phyloP scores from a whole-genome alignment of 371 early-diverging fungal genomes.

The Mitosporidium daphniae region DNA sequence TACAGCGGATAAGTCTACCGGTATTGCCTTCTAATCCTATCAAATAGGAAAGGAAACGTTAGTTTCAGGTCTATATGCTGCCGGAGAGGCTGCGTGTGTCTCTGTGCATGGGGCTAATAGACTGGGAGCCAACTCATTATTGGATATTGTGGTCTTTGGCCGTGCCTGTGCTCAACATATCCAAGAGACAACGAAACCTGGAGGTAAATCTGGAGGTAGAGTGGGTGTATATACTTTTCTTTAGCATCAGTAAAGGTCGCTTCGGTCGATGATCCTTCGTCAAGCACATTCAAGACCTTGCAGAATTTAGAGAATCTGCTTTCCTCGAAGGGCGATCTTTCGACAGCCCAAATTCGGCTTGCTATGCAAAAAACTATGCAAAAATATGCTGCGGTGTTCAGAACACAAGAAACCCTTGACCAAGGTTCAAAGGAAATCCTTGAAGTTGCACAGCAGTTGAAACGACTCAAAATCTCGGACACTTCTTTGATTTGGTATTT shows the following conservation, averaged over 20 bases:
- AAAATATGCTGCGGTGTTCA: constrained; percentile 73
- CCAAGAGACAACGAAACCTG: constrained; percentile 39
- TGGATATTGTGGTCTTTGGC: constrained; percentile 20
- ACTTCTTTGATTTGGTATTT: constrained; percentile 77
- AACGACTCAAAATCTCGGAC: constrained; percentile 50
- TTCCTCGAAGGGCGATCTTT: constrained; percentile 26
- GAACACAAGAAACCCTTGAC: constrained; percentile 50
- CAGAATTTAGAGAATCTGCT: constrained; percentile 64
- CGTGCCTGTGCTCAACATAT: constrained; percentile 66
- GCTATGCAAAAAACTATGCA: constrained; percentile 91
- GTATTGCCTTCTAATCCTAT: constrained; percentile 1
- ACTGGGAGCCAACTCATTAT: constrained; percentile 17
- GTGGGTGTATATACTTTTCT: no score
- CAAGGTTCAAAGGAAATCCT: constrained; percentile 40
- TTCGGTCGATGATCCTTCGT: no score
- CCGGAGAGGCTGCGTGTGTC: no score
- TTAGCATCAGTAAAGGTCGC: no score
- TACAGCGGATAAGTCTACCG: no score
- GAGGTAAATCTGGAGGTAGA: no score
- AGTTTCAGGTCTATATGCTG: no score
- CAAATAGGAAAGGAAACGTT: no score
- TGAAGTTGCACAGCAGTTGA: constrained; percentile 29
- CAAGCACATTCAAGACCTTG: constrained; percentile 16
- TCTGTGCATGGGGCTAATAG: constrained; percentile 23
- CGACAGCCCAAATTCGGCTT: constrained; percentile 51